These are phyloP conservation scores for Ogataea methylovora DNA, from an alignment of 805 yeast species.

Conservation along the genomic window DNA sequence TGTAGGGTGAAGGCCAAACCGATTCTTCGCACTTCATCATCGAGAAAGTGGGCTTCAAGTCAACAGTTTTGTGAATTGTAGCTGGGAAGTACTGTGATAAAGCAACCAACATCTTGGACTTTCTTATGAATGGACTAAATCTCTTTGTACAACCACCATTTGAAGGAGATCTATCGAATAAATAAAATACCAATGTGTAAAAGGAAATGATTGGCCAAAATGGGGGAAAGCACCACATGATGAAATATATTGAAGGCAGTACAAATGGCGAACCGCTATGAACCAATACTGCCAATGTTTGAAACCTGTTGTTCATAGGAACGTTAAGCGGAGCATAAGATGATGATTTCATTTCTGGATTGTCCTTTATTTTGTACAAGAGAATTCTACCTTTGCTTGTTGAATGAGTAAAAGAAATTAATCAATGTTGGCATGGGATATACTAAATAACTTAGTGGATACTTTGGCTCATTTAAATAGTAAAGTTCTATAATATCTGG, in stretches of 20 bases:
- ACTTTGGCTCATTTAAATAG: too few species aligned
- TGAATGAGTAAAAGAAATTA: too few species aligned
- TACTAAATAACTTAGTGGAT: too few species aligned
- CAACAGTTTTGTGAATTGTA: conserved; percentile 55
- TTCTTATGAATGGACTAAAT: conserved; percentile 49
- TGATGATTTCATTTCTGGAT: conserved; percentile 25
- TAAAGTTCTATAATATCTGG: too few species aligned
- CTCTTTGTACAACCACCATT: conserved; percentile 66
- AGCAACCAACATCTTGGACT: conserved; percentile 54
- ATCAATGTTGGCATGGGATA: too few species aligned
- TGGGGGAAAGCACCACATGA: conserved; percentile 40
- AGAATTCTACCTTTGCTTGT: too few species aligned
- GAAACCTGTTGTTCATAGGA: conserved; percentile 50
- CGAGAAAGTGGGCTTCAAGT: conserved; percentile 67
- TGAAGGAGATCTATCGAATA: conserved; percentile 60
- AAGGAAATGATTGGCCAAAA: conserved; percentile 61
- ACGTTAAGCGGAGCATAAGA: conserved; percentile 50
- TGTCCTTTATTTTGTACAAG: conserved; percentile 15
- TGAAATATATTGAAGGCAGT: conserved; percentile 45
- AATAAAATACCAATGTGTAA: conserved; percentile 53
- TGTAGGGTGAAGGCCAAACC: conserved; percentile 1
- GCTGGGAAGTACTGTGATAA: conserved; percentile 81
- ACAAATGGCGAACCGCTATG: conserved; percentile 67
- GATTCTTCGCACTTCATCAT: conserved; percentile 1
- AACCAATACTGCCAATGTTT: conserved; percentile 64